Conservation (phyloP, 2,329 filamentous ascomycete genomes). For the Mariannaea elegans region DNA sequence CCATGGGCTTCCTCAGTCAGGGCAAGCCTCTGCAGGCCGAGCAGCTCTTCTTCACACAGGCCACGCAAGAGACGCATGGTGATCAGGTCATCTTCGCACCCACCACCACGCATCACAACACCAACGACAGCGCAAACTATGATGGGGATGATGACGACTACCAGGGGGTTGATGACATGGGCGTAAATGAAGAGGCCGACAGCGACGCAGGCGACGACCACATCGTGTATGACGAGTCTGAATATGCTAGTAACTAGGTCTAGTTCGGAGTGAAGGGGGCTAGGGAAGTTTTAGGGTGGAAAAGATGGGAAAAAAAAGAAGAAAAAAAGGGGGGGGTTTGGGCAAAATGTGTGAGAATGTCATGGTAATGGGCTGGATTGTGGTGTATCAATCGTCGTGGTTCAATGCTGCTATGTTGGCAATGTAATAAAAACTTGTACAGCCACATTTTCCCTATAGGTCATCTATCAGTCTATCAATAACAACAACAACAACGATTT, state of each 20-base stretch:
- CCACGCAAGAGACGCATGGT: neutral
- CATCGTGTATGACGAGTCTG: conserved; percentile 37
- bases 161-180: conserved; percentile 39
- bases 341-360: too few relatives aligned
- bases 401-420: too few relatives aligned
- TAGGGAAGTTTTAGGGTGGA: too few relatives aligned
- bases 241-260: conserved; percentile 34
- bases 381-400: too few relatives aligned
- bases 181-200: conserved; percentile 33
- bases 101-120: conserved; percentile 7
- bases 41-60: conserved; percentile 61
- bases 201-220: conserved; percentile 28
- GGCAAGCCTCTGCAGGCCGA: conserved; percentile 56
- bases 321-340: too few relatives aligned
- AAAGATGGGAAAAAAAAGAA: too few relatives aligned
- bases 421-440: too few relatives aligned
- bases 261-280: too few relatives aligned
- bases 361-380: too few relatives aligned
- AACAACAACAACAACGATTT: too few relatives aligned
- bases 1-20: conserved; percentile 65
- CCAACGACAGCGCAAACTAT: conserved; percentile 3
- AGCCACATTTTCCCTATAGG: too few relatives aligned
- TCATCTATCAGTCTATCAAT: too few relatives aligned
- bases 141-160: conserved; percentile 31
- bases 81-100: conserved; percentile 18